Evolutionary conservation across 768 basidiomycete species (phyloP).

Genomic region (Auriscalpium orientale): DNA sequence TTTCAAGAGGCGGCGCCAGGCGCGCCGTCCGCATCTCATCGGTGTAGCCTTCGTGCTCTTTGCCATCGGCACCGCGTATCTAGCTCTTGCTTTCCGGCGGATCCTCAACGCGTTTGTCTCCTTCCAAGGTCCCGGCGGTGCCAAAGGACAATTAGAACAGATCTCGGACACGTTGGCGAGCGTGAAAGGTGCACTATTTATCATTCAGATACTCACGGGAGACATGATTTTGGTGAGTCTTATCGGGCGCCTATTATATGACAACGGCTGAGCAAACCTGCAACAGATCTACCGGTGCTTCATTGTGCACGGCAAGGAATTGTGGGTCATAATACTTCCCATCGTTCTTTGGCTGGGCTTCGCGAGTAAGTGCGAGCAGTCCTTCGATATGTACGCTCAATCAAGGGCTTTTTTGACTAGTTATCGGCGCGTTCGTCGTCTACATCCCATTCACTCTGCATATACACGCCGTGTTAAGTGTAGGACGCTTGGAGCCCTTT

Average conservation of each 20-base stretch:
- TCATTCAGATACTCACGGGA: slow-evolving; percentile 35
- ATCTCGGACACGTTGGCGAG: slow-evolving; percentile 35
- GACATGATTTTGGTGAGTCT: slow-evolving; percentile 33
- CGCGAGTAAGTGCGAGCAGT: slow-evolving; percentile 2
- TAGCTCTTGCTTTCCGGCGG: slow-evolving; percentile 31
- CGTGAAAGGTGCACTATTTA: slow-evolving; percentile 34
- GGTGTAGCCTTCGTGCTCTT: slow-evolving; percentile 32
- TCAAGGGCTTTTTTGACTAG: neutral
- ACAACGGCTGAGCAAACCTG: too few species aligned
- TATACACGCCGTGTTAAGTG: neutral
- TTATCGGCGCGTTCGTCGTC: slow-evolving; percentile 3
- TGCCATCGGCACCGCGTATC: slow-evolving; percentile 32
- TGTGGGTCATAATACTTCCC: slow-evolving; percentile 11
- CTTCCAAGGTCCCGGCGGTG: slow-evolving; percentile 21
- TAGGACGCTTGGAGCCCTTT: neutral
- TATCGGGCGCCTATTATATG: too few species aligned
- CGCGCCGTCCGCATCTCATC: slow-evolving; percentile 20
- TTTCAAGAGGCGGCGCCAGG: neutral
- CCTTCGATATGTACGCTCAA: neutral
- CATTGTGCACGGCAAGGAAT: slow-evolving; percentile 16
- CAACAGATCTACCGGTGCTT: slow-evolving; percentile 19
- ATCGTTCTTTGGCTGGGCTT: slow-evolving; percentile 17
- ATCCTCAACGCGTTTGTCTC: slow-evolving; percentile 35
- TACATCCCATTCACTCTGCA: slow-evolving; percentile 7
- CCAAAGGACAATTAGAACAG: slow-evolving; percentile 26